Base-by-base conservation (phyloP, 169 alveolate species). In the Plasmodium chabaudi region DNA sequence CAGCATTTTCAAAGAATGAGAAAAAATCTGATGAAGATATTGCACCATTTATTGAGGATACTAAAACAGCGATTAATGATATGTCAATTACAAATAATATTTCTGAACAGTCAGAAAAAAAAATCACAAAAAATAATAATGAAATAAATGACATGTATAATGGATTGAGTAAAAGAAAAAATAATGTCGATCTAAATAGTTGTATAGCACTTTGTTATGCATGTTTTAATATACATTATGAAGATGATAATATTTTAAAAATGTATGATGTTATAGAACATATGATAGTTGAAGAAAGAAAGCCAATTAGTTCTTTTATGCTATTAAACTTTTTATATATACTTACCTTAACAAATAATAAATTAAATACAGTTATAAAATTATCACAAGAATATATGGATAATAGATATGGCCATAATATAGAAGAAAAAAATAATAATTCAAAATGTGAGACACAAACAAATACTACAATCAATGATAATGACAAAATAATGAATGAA, bases 211-310 rank as follows among this genome's bases (percentile, higher is more conserved):
- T 79, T 23, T 49, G 72, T 17, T 79, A 79, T 47, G 89, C 89
- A 4, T 79, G 89, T 34, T 79, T 79, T 70, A 79, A 79, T 27
- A 79, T 79, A 10, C 79, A 79, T 71, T 79, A 79, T 60, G 89
- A 79, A 27, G 89, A 79, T 44, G 89, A 79, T 12, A 79, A 79
- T 13, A 56, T 79, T 39, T 61, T 79, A 2, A 79, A 79, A 70
- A 9, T 79, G 44, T 79, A 79, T 46, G 89, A 79, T 70, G 10
- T 67, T 21, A 27, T 79, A n/a, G 89, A 79, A 39, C 89, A 79
- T 47, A 79, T 79, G 89, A 79, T 79, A 10, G 13, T 53, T n/a
- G 59, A 67, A 59, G 89, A 79, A 25, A 79, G 39, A 39, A 79
- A 70, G 13, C 56, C 67, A 6, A 79, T 79, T 57, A 67, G 46